These are phyloP conservation scores for Hibiscus mutabilis DNA, from an alignment of 345 rosid species.

Conservation along the genomic window DNA sequence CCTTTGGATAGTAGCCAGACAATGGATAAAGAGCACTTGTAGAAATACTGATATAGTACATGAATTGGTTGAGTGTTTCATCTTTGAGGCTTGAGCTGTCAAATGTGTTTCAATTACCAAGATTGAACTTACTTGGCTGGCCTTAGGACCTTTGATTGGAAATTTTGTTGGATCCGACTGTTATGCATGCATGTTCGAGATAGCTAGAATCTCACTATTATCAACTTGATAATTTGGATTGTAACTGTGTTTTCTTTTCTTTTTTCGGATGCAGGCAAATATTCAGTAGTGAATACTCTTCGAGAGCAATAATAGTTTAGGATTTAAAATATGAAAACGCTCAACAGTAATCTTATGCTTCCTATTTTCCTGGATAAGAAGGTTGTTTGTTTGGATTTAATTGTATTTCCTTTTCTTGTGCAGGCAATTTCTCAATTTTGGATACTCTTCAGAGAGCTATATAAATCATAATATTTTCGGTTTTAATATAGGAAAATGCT, in stretches of 20 bases:
- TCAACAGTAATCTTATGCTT: no score
- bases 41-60: no score
- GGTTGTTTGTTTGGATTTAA: background rate
- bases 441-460: constrained; percentile 15
- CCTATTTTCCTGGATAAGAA: constrained; percentile 45
- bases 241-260: background rate
- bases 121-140: no score
- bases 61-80: no score
- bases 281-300: no score
- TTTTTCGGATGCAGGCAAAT: constrained; percentile 27
- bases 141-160: background rate
- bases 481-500: constrained; percentile 38
- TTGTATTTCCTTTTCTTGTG: constrained; percentile 4
- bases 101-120: no score
- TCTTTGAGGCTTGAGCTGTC: no score
- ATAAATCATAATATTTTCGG: constrained; percentile 14
- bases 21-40: no score
- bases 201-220: background rate
- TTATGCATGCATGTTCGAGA: background rate
- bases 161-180: background rate
- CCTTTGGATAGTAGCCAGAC: no score
- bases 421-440: constrained; percentile 23
- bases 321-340: no score
- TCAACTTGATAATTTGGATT: background rate
- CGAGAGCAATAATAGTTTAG: no score